Conservation (phyloP, 805 yeast genomes). For the Wickerhamiella lipophila region DNA sequence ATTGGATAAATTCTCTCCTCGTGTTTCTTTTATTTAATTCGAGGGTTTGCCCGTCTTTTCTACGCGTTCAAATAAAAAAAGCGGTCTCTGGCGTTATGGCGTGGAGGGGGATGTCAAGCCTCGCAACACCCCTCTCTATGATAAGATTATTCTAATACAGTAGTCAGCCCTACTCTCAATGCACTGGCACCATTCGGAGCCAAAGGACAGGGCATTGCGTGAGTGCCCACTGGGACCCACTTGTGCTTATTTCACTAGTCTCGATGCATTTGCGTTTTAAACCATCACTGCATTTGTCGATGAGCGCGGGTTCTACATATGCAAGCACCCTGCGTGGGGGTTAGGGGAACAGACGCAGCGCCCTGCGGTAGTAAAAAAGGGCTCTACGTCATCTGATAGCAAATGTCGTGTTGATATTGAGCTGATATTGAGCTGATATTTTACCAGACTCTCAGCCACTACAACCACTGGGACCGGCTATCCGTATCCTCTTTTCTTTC, state of each 20-base stretch:
- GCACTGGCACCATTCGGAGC: neutral
- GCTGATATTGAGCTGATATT: too few species aligned
- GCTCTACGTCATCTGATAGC: neutral
- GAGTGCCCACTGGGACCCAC: neutral
- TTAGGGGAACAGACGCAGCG: neutral
- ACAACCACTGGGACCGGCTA: too few species aligned
- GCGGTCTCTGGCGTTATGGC: neutral
- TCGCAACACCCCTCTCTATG: neutral
- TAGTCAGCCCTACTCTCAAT: neutral
- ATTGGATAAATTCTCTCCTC: neutral
- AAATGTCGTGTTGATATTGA: too few species aligned
- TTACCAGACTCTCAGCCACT: too few species aligned
- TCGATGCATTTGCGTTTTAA: constrained; percentile 3
- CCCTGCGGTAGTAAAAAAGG: neutral
- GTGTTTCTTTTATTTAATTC: neutral
- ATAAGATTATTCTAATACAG: neutral
- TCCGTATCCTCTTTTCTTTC: too few species aligned
- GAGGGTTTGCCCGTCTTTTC: neutral
- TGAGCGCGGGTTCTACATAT: constrained; percentile 3
- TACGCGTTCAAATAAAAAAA: neutral
- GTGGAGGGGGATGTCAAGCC: constrained; percentile 1
- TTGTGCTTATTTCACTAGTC: constrained; percentile 2
- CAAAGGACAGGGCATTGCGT: neutral
- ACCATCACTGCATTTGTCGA: constrained; percentile 4
- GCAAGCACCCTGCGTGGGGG: neutral